Evolutionary conservation across 2,329 filamentous ascomycete species (phyloP), one percentile per base, ranked within the genome.

Genomic region (Trichophyton simii): DNA sequence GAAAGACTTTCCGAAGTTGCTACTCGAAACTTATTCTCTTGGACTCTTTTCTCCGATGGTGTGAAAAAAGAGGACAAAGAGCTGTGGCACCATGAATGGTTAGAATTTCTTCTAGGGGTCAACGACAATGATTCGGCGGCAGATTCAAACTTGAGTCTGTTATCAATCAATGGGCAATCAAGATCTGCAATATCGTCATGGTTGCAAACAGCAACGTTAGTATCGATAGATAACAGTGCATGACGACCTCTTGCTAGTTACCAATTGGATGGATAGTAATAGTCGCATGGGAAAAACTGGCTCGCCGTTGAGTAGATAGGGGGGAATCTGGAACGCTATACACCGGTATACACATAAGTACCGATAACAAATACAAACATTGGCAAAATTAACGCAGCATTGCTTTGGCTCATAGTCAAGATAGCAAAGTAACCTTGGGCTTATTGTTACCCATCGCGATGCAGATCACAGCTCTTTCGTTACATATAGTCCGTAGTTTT

Each of bases 401-500:
- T 31, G 6, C 28, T 31, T 31, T 31, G 28, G 28, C 28, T 31
- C 28, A 31, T 31, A 31, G 28, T 31, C 28, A 31, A 31, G 1
- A 13, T 38, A 38, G 34, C 13, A 38, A 38, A 13, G 34, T 38
- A 38, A 38, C 11, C 34, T 9, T 13, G 11, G 34, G 34, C 8
- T 38, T 13, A 38, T 38, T 15, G 15, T 20, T 44, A 44, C n/a
- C 41, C 6, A 7, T n/a, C 15, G 3, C n/a, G 38, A n/a, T 6
- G 38, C 5, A 42, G 28, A 31, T 2, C 6, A 7, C 28, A 31
- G 6, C 28, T 7, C 28, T 7, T 31, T 31, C 28, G 18, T 31
- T 58, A 61, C 46, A 62, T 52, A 41, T 63, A 66, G 2, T 55
- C 42, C n/a, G 59, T 62, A n/a, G 65, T 63, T 63, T 75, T 68